Percentiles rank a stretch among this genome's conserved stretches.
These are phyloP conservation scores for Beauveria varroae DNA, from an alignment of 2,329 filamentous ascomycete genomes.

Conservation along the genomic window DNA sequence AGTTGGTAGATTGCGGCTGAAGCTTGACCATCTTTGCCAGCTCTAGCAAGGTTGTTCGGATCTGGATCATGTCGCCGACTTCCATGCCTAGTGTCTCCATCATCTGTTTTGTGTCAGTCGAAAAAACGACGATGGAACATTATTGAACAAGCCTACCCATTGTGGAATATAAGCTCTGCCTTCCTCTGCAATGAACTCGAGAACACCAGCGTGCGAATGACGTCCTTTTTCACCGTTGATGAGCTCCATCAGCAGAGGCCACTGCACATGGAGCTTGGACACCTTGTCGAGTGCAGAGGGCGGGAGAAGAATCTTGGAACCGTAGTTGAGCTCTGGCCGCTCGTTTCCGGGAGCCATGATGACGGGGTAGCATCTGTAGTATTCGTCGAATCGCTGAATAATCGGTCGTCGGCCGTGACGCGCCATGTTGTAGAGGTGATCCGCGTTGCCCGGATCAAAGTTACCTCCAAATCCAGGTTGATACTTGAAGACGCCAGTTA, in stretches of 20 bases:
- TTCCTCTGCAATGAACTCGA: constrained; percentile 97
- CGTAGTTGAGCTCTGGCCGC: constrained; percentile 84
- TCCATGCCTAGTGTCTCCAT: constrained; percentile 89
- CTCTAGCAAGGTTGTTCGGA: constrained; percentile 89
- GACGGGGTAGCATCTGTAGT: constrained; percentile 94
- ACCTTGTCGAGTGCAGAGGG: constrained; percentile 95
- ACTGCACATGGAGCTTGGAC: constrained; percentile 90
- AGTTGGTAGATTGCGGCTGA: constrained; percentile 85
- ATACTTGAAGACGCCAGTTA: constrained; percentile 19
- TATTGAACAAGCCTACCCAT: constrained; percentile 57
- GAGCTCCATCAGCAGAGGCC: constrained; percentile 94
- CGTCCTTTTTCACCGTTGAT: constrained; percentile 75
- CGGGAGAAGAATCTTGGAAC: constrained; percentile 96
- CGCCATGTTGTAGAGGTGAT: constrained; percentile 42
- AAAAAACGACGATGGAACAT: background rate
- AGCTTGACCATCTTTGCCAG: constrained; percentile 91
- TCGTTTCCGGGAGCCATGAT: constrained; percentile 90
- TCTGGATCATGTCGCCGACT: constrained; percentile 87
- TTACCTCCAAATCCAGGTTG: constrained; percentile 33
- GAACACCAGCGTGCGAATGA: constrained; percentile 85
- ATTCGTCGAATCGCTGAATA: constrained; percentile 87
- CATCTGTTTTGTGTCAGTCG: constrained; percentile 48
- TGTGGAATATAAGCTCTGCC: constrained; percentile 92
- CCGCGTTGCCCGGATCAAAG: constrained; percentile 41
- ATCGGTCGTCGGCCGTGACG: constrained; percentile 39